Percentiles rank a stretch among this genome's conserved stretches.
Conservation (phyloP, 768 basidiomycete species). For the Galerina sulciceps region DNA sequence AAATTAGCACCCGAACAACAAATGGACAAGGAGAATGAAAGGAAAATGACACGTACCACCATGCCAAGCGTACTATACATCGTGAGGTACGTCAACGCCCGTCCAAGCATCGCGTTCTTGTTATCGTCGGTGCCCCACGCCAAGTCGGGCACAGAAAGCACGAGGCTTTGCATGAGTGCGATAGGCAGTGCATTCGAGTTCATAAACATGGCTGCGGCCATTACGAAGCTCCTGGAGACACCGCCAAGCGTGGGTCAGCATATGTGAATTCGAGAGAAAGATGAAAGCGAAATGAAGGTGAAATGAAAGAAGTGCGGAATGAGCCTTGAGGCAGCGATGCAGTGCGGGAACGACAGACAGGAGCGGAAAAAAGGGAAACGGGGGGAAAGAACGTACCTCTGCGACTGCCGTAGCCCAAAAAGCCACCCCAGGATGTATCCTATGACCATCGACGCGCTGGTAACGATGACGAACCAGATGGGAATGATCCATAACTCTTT, state of each 20-base stretch:
- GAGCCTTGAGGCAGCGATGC: neutral
- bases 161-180: slow-evolving; percentile 91
- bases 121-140: slow-evolving; percentile 85
- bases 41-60: slow-evolving; percentile 64
- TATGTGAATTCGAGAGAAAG: neutral
- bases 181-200: slow-evolving; percentile 96
- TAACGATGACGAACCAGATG: slow-evolving; percentile 82
- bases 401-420: slow-evolving; percentile 72
- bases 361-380: neutral
- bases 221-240: slow-evolving; percentile 66
- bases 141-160: slow-evolving; percentile 78
- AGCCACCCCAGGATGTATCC: slow-evolving; percentile 66
- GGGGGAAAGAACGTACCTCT: slow-evolving; percentile 51
- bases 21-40: neutral
- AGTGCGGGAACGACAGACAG: neutral
- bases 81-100: slow-evolving; percentile 88
- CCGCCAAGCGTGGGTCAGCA: neutral
- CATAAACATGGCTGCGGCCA: slow-evolving; percentile 88
- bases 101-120: slow-evolving; percentile 86
- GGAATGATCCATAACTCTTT: slow-evolving; percentile 86
- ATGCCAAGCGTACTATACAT: slow-evolving; percentile 95
- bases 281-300: neutral
- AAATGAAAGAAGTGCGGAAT: neutral
- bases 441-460: slow-evolving; percentile 68
- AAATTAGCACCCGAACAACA: neutral